Base-by-base conservation (phyloP, 306 rosid species). In the Abrus pulchellus region DNA sequence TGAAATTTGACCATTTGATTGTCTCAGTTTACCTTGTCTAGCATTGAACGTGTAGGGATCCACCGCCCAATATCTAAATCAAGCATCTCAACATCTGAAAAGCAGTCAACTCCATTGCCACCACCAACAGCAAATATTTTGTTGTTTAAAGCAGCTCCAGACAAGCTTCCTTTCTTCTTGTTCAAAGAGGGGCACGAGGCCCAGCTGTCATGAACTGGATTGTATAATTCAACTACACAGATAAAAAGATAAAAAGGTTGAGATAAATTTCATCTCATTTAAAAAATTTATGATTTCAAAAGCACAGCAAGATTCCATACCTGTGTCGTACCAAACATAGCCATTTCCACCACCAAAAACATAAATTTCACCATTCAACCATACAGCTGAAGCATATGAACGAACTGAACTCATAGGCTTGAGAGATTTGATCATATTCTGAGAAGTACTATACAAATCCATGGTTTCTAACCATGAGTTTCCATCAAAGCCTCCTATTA, bases 91-190 rank as follows among this genome's bases (percentile, higher is more conserved):
- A 92, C 97, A 47, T 86, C 85, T 55, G 93, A 86, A 77, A 85
- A 95, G 77, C 89, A 83, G 7, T 86, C 87, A 28, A 70, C 32
- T 48, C 97, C 94, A 80, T 95, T 88, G 55, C 98, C 99, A 2
- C 98, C 97, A 55, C 98, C 99, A 75, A 95, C 75, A 66, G 97
- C 97, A 87, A 90, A 93, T 79, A 88, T 55, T 85, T 89, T 93
- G 7, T 86, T 47, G n/a, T 85, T 76, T 64, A 85, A 43, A 74
- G 86, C 82, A 81, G 89, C 99, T 80, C 88, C 94, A 50, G 97
- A 94, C 55, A 95, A 83, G 83, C 97, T 90, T 64, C 98, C 98
- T 82, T 88, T 95, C 78, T 68, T 83, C 78, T 83, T 76, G 81
- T 76, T 88, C 82, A 95, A 47, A 41, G 97, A 82, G 83, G 98